Percentiles rank a stretch among this genome's conserved stretches.
Evolutionary conservation across 257 asterid species (phyloP).

Genomic region (Fraxinus excelsior): DNA sequence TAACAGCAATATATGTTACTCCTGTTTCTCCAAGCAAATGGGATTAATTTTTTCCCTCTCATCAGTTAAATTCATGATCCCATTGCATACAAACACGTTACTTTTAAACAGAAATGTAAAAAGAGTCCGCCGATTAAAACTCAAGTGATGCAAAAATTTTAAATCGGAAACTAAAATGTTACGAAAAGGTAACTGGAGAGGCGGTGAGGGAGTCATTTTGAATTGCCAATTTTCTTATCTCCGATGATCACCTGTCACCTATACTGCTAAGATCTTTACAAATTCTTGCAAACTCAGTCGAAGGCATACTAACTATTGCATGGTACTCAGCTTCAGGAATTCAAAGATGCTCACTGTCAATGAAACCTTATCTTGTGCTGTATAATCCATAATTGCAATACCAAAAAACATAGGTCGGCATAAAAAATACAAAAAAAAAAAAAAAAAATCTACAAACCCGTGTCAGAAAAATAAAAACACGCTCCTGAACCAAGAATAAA

Average conservation of each 20-base stretch:
- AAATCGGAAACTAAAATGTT: not conserved
- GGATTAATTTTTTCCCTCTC: too few species aligned
- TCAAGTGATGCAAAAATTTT: not conserved
- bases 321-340: slow-evolving; percentile 44
- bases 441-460: not conserved
- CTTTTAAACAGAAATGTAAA: not conserved
- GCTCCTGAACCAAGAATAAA: not conserved
- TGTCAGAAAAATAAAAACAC: not conserved
- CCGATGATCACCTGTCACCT: slow-evolving; percentile 33
- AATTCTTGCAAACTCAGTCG: slow-evolving; percentile 44
- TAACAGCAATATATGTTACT: too few species aligned
- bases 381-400: not conserved
- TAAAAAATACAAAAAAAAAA: too few species aligned
- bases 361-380: slow-evolving; percentile 47
- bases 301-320: slow-evolving; percentile 49
- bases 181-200: too few species aligned
- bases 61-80: too few species aligned
- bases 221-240: not conserved
- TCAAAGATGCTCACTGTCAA: slow-evolving; percentile 46
- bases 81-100: not conserved
- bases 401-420: not conserved
- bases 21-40: too few species aligned
- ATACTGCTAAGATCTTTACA: slow-evolving; percentile 42
- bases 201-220: not conserved
- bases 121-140: not conserved